phyloP scores from a whole-genome alignment of 345 rosid genomes.

The Populus pruinosa region DNA sequence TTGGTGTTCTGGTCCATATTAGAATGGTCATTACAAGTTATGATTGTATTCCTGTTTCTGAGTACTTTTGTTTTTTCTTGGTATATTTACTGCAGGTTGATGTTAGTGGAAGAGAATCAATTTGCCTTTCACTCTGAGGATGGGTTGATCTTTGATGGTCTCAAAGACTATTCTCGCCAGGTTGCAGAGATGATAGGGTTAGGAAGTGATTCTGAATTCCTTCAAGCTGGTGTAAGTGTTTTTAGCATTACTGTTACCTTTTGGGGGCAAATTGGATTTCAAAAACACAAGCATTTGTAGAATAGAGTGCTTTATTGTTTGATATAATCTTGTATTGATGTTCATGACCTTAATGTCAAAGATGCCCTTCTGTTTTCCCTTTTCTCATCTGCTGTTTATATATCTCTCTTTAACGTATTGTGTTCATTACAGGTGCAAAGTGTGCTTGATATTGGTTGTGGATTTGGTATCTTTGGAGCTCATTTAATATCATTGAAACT shows the following conservation, averaged over 20 bases:
- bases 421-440: constrained; percentile 52
- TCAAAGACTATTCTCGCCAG: constrained; percentile 93
- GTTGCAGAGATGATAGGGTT: constrained; percentile 95
- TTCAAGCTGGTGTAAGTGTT: constrained; percentile 88
- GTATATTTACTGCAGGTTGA: constrained; percentile 47
- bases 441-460: constrained; percentile 92
- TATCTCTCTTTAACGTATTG: constrained; percentile 1
- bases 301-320: not conserved
- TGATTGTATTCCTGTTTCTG: not conserved
- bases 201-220: constrained; percentile 82
- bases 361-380: not conserved
- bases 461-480: constrained; percentile 97
- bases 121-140: constrained; percentile 90
- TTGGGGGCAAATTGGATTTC: not conserved
- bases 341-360: not conserved
- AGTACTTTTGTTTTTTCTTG: not conserved
- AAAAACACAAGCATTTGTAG: not conserved
- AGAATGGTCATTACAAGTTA: not conserved
- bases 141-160: constrained; percentile 81
- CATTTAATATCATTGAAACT: constrained; percentile 75
- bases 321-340: not conserved
- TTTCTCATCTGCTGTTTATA: not conserved
- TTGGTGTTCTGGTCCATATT: not conserved
- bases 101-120: constrained; percentile 98
- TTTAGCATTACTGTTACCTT: constrained; percentile 16